Conservation (phyloP, 441 rosid species). For the Gossypium lobatum region DNA sequence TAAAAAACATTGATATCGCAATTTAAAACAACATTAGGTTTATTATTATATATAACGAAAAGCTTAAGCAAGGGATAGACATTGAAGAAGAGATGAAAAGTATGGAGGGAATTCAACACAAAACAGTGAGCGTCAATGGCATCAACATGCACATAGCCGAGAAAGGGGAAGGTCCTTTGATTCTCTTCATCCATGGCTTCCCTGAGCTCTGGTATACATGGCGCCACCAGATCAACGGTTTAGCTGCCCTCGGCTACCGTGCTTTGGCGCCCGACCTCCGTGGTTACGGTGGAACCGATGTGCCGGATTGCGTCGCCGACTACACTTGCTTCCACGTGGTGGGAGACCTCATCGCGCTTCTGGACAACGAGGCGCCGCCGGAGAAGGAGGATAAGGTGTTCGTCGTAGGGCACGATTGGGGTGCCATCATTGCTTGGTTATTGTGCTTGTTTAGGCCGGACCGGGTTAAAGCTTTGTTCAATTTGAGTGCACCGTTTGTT, state of each 20-base stretch:
- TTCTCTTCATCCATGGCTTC: slow-evolving; percentile 34
- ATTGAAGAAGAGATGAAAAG: neutral
- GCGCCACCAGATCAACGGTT: slow-evolving; percentile 29
- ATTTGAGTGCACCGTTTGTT: slow-evolving; percentile 20
- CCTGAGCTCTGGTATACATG: slow-evolving; percentile 36
- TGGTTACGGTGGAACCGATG: slow-evolving; percentile 32
- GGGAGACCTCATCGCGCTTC: slow-evolving; percentile 31
- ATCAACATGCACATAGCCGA: slow-evolving; percentile 15
- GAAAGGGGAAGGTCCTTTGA: slow-evolving; percentile 19
- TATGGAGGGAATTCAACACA: slow-evolving; percentile 8
- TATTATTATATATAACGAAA: neutral
- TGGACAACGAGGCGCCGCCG: slow-evolving; percentile 16
- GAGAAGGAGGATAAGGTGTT: slow-evolving; percentile 22
- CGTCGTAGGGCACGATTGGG: slow-evolving; percentile 36
- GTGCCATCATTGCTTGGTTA: slow-evolving; percentile 27
- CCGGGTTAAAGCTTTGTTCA: slow-evolving; percentile 29
- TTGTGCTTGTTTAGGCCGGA: slow-evolving; percentile 29
- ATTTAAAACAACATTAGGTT: too few relatives aligned
- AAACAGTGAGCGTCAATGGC: slow-evolving; percentile 6
- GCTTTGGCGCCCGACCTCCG: slow-evolving; percentile 37
- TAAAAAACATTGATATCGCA: too few relatives aligned
- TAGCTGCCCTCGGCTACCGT: slow-evolving; percentile 29
- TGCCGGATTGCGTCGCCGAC: slow-evolving; percentile 9
- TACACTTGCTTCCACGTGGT: slow-evolving; percentile 25
- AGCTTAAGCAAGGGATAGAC: neutral